Conservation (phyloP, 73 alveolate genomes). For the Paramecium sonneborni region DNA sequence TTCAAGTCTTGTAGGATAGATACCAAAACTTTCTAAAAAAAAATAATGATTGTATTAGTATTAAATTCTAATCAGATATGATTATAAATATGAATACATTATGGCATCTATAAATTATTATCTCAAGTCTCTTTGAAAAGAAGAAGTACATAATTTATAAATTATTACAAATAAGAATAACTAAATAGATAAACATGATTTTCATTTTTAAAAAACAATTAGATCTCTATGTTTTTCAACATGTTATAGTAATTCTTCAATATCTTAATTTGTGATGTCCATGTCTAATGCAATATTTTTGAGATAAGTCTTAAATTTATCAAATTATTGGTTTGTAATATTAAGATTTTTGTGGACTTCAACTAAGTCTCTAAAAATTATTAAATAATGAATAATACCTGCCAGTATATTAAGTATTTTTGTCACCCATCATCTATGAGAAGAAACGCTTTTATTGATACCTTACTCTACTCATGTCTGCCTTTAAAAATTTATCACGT, state of each 20-base stretch:
- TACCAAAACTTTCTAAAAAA: not conserved
- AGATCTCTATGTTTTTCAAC: slow-evolving; percentile 30
- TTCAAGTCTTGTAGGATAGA: not conserved
- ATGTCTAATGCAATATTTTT: slow-evolving; percentile 24
- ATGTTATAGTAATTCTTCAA: not conserved
- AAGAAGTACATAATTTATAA: not conserved
- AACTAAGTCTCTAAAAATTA: not conserved
- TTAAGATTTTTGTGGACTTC: slow-evolving; percentile 41
- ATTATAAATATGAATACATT: not conserved
- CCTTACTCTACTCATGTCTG: slow-evolving; percentile 50
- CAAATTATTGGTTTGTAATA: not conserved
- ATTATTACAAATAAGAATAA: not conserved
- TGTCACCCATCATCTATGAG: slow-evolving; percentile 51
- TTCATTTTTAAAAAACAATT: not conserved
- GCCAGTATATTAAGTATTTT: slow-evolving; percentile 49
- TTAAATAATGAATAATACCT: not conserved
- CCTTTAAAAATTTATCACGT: slow-evolving; percentile 50
- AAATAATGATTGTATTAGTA: not conserved
- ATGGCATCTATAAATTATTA: not conserved
- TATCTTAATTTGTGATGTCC: not conserved
- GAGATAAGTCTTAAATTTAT: slow-evolving; percentile 1
- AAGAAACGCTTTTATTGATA: slow-evolving; percentile 49
- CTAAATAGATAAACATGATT: not conserved
- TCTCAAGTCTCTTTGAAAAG: not conserved
- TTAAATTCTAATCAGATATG: not conserved